Evolutionary conservation across 805 yeast species (phyloP).

Genomic region (Candida montana): DNA sequence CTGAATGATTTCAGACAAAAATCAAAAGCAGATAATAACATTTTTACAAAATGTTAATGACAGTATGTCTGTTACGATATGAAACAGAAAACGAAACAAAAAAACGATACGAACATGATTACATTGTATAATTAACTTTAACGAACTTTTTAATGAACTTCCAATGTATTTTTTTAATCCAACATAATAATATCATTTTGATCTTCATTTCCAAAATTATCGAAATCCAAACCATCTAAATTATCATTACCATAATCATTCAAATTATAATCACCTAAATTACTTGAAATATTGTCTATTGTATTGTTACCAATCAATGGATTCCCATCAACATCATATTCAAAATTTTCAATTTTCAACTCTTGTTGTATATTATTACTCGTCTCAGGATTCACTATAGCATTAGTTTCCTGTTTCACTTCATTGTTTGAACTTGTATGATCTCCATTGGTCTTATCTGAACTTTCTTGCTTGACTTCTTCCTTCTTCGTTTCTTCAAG

Average conservation of each 20-base stretch:
- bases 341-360: background rate
- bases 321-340: background rate
- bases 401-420: background rate
- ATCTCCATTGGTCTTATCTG: background rate
- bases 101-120: no score
- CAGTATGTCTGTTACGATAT: no score
- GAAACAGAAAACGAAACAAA: no score
- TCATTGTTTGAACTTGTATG: background rate
- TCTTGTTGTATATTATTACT: background rate
- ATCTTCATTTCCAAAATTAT: conserved; percentile 10
- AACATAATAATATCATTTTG: conserved; percentile 11
- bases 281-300: conserved; percentile 5
- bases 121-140: no score
- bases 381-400: background rate
- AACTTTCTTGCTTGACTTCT: background rate
- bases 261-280: conserved; percentile 6
- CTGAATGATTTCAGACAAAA: conserved; percentile 8
- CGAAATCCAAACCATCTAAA: conserved; percentile 13
- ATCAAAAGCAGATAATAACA: background rate
- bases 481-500: background rate
- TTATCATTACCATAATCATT: conserved; percentile 8
- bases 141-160: no score
- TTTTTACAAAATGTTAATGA: no score
- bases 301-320: conserved; percentile 2
- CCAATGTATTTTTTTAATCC: no score